Evolutionary conservation across 441 rosid genomes (phyloP).

Genomic region (Bocquillonia castaneifolia): DNA sequence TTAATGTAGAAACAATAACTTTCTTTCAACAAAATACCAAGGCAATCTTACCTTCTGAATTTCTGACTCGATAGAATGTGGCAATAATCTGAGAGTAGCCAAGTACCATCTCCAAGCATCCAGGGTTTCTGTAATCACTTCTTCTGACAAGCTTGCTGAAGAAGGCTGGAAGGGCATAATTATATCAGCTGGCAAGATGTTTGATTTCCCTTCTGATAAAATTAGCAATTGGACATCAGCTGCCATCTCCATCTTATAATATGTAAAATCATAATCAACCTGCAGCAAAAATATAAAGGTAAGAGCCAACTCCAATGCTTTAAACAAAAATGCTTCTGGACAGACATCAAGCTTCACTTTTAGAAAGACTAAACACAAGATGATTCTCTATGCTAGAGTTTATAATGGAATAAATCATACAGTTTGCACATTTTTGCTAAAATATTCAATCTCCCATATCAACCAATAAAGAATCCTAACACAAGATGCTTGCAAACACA

Average conservation of each 20-base stretch:
- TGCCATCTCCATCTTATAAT: constrained; percentile 79
- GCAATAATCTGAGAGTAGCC: constrained; percentile 58
- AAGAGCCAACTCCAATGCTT: not conserved
- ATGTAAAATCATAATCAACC: constrained; percentile 85
- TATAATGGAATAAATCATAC: not conserved
- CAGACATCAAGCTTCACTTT: not conserved
- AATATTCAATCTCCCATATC: not conserved
- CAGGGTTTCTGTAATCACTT: constrained; percentile 36
- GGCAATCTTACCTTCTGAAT: constrained; percentile 57
- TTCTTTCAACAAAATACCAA: not conserved
- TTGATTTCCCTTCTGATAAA: constrained; percentile 78
- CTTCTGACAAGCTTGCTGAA: constrained; percentile 32
- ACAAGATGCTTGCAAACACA: not conserved
- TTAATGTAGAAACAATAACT: not conserved
- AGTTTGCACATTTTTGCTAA: not conserved
- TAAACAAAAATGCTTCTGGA: not conserved
- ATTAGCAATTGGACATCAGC: constrained; percentile 76
- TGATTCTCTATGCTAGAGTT: not conserved
- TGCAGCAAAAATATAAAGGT: constrained; percentile 28
- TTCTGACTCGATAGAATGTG: constrained; percentile 64
- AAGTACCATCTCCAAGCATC: constrained; percentile 86
- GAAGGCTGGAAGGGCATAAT: constrained; percentile 69
- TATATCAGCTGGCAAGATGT: constrained; percentile 71
- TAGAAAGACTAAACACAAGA: not conserved
- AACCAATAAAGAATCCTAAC: not conserved